Evolutionary conservation across 2,329 filamentous ascomycete species (phyloP), one percentile per base, ranked within the genome.

Genomic region (Penicillium sp.): DNA sequence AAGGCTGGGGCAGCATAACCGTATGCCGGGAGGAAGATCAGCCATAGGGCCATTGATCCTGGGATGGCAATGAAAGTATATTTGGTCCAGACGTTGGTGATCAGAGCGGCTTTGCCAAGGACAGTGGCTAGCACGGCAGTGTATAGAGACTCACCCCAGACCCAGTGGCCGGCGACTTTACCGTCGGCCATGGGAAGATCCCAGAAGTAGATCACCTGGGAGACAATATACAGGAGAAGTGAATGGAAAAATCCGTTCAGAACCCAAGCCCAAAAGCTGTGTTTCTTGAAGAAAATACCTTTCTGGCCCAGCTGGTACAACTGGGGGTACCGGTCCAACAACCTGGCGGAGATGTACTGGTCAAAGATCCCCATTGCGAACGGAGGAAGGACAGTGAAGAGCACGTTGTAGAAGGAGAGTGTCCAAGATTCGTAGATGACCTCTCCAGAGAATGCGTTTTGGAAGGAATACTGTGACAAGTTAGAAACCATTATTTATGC

Each of bases 381-480:
- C 1, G 94, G 94, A 14, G 94, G 94, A 16, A 97, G 79, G 18
- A 96, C 89, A 0, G 94, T 99, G 78, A 96, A 99, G 72, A 99
- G 89, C 72, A 99, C 91, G 79, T 99, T 99, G 81, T 97, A 99
- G 78, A 97, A 96, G 7, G 93, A 96, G n/a, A 99, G 79, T 0
- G 92, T 97, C 95, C 95, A 99, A 9, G 94, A 97, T 76, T 99
- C 94, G 81, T 92, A 97, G 70, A 99, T 97, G 70, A 97, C 91
- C 71, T 97, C 88, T 47, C 94, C 94, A 1, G 93, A 97, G 75
- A 97, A 99, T 61, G 90, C 90, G 73, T 99, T 99, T 83, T 96
- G 91, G 79, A 99, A 99, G 0, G 91, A 90, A 76, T 94, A 97
- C 89, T 92, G 56, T 66, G 72, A 70, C 59, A 70, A 65, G 53